These are phyloP conservation scores for Acer yangbiense DNA, from an alignment of 345 rosid genomes.

Conservation along the genomic window DNA sequence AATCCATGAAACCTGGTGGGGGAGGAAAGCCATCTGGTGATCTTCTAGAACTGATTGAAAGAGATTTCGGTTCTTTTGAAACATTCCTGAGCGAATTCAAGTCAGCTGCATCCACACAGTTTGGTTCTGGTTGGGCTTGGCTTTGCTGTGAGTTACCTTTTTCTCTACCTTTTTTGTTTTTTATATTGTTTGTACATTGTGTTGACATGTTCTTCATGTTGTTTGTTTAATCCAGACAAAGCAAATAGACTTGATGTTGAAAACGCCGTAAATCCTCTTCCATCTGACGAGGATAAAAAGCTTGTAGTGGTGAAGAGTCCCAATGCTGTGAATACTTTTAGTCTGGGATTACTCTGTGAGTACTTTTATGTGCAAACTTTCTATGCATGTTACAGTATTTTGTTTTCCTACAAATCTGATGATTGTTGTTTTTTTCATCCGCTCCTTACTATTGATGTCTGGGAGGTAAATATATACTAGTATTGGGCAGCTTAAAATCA, in stretches of 20 bases:
- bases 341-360: conserved; percentile 90
- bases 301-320: conserved; percentile 86
- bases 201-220: conserved; percentile 3
- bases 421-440: conserved; percentile 58
- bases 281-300: conserved; percentile 75
- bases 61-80: conserved; percentile 87
- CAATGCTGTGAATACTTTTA: conserved; percentile 72
- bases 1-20: conserved; percentile 87
- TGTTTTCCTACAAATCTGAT: conserved; percentile 24
- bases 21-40: conserved; percentile 91
- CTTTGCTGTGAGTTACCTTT: conserved; percentile 66
- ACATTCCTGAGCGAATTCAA: conserved; percentile 53
- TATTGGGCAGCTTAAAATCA: neutral
- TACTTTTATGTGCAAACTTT: conserved; percentile 11
- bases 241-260: conserved; percentile 68
- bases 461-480: conserved; percentile 69
- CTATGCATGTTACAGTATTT: neutral
- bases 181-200: conserved; percentile 8
- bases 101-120: conserved; percentile 76
- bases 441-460: conserved; percentile 86
- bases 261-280: conserved; percentile 66
- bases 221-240: conserved; percentile 58
- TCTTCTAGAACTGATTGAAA: conserved; percentile 66
- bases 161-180: neutral
- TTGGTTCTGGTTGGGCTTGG: conserved; percentile 99